These are phyloP conservation scores for Galerina marginata DNA, from an alignment of 768 basidiomycete species.

Conservation along the genomic window DNA sequence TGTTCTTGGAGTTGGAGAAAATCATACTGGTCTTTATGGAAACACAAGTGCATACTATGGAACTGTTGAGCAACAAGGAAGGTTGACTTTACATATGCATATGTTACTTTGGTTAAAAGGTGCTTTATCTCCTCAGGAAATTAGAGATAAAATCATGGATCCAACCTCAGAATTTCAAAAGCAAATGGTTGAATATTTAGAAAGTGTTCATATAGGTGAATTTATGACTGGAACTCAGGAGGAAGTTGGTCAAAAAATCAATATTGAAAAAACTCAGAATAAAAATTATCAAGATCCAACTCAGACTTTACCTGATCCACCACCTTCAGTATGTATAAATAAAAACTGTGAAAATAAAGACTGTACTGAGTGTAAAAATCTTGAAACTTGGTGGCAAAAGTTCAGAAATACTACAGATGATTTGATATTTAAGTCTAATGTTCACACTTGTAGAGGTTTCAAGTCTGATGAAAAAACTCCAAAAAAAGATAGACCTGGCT, in stretches of 20 bases:
- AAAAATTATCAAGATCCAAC: not conserved
- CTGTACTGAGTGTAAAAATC: conserved; percentile 10
- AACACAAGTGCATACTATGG: conserved; percentile 24
- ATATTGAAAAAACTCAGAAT: not conserved
- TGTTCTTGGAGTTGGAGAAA: not conserved
- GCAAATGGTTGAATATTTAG: conserved; percentile 21
- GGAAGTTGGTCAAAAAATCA: conserved; percentile 18
- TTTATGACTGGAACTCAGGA: conserved; percentile 31
- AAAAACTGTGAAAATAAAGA: not conserved
- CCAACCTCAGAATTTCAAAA: too few relatives aligned
- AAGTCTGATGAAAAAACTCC: too few relatives aligned
- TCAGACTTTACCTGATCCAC: too few relatives aligned
- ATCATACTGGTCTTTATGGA: conserved; percentile 30
- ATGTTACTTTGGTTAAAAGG: conserved; percentile 18
- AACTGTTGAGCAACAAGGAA: conserved; percentile 34
- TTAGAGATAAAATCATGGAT: conserved; percentile 14
- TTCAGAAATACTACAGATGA: conserved; percentile 30
- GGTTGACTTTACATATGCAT: conserved; percentile 38
- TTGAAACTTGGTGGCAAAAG: conserved; percentile 23
- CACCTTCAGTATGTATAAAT: conserved; percentile 19
- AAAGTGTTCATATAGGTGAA: conserved; percentile 30
- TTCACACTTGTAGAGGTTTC: conserved; percentile 21
- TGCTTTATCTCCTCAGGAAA: conserved; percentile 34
- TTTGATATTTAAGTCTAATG: conserved; percentile 31
- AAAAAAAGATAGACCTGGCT: too few relatives aligned